Base-by-base conservation (phyloP, 495 filamentous ascomycete species). In the Lichenothelia convexa region DNA sequence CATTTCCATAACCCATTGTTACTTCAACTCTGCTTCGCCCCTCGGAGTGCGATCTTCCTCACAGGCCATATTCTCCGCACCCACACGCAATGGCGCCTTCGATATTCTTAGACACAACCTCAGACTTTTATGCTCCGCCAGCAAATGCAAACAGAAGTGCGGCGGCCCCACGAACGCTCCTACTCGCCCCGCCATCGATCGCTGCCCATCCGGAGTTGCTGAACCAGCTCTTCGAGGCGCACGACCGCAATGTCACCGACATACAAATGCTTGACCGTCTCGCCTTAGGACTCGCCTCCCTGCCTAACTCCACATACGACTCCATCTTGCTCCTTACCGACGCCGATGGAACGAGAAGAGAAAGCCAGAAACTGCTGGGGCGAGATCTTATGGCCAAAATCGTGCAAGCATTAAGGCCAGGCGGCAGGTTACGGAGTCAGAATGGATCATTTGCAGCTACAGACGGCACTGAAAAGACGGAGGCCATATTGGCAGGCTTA, bases 211-310 rank as follows among this genome's bases (percentile, higher is more conserved):
- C 74, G 11, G 65, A 72, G 21, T 64, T 65, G 47, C 58, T 82
- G 32, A 55, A 71, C 26, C 55, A 50, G 22, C 52, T 74, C 22
- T 66, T 77, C 44, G 62, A 62, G 18, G 62, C 71, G 24, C 70
- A 80, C 57, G 71, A 82, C 51, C 78, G 81, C 47, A 55, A 61
- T 38, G 59, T 64, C 22, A 84, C 83, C 33, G 89, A 99, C 52
- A 65, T 99, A 26, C 91, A 95, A 53, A 99, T 99, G 89, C 80
- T 99, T 37, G 89, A 99, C 60, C 83, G 89, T 21, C 68, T 99
- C 13, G 73, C 82, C 0, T 67, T 80, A 26, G 83, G 82, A 35
- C 67, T 94, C 27, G 80, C 89, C 34, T 56, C 71, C 3, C 75
- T 99, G 3, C 81, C 89, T 2, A 39, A 65, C 9, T 52, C 67